A percentile compares a stretch with the other conserved stretches of the same genome.
Conservation (phyloP, 1,284 basidiomycete genomes). For the Trichosporon faecale region DNA sequence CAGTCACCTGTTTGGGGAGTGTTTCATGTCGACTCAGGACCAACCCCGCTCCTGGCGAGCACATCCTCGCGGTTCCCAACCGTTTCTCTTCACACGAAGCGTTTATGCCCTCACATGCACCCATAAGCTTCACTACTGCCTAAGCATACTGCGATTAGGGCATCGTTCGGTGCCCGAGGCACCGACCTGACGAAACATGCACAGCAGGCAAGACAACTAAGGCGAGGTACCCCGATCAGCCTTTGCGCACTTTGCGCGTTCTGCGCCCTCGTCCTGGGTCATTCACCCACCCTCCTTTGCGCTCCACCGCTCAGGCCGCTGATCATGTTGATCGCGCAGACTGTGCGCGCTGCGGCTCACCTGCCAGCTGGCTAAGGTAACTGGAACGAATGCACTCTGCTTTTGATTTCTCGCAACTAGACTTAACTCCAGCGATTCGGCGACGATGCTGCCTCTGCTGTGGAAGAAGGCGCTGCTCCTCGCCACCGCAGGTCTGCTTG, state of each 20-base stretch:
- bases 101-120: neutral
- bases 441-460: neutral
- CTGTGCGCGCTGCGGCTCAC: too few relatives aligned
- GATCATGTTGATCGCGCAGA: too few relatives aligned
- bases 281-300: neutral
- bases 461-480: neutral
- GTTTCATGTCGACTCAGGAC: neutral
- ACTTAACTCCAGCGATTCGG: too few relatives aligned
- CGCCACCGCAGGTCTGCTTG: neutral
- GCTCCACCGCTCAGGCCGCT: too few relatives aligned
- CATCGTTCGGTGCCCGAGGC: too few relatives aligned
- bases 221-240: neutral
- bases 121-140: neutral
- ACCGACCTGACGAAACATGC: neutral
- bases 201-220: neutral
- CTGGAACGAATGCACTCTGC: too few relatives aligned
- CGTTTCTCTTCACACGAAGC: neutral
- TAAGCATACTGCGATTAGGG: too few relatives aligned
- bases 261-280: too few relatives aligned
- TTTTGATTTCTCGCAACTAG: too few relatives aligned
- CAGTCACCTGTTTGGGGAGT: neutral
- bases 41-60: neutral
- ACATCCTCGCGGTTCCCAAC: neutral
- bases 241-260: neutral
- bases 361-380: too few relatives aligned